Evolutionary conservation across 805 yeast species (phyloP).

Genomic region (Metschnikowia aberdeeniae): DNA sequence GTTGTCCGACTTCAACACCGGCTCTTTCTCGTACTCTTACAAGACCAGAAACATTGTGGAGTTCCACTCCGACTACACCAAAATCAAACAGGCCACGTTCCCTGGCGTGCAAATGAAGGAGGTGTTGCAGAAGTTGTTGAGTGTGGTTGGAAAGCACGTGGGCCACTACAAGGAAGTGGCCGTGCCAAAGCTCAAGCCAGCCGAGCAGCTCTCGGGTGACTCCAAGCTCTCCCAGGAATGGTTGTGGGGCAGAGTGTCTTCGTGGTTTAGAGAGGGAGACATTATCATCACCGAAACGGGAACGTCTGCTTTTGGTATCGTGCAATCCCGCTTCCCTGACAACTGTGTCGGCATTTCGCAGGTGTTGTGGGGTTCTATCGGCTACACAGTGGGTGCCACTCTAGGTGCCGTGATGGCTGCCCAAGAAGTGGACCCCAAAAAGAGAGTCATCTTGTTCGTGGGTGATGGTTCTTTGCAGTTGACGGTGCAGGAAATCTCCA

Average conservation of each 20-base stretch:
- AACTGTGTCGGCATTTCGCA: slow-evolving; percentile 24
- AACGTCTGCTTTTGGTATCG: slow-evolving; percentile 27
- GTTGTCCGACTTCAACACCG: slow-evolving; percentile 86
- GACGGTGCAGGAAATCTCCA: slow-evolving; percentile 38
- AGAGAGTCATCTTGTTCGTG: slow-evolving; percentile 37
- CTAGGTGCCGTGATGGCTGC: slow-evolving; percentile 29
- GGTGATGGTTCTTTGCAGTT: slow-evolving; percentile 42
- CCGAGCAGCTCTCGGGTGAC: slow-evolving; percentile 39
- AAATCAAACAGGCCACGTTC: slow-evolving; percentile 65
- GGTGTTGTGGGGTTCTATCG: slow-evolving; percentile 28
- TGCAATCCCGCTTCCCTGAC: slow-evolving; percentile 24
- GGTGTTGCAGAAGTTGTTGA: slow-evolving; percentile 25
- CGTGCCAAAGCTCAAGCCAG: slow-evolving; percentile 50
- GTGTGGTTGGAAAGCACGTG: slow-evolving; percentile 36
- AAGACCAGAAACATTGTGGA: slow-evolving; percentile 71
- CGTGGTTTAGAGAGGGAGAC: slow-evolving; percentile 27
- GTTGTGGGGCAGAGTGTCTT: slow-evolving; percentile 23
- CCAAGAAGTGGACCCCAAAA: slow-evolving; percentile 22
- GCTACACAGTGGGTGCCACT: slow-evolving; percentile 27
- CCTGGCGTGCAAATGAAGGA: slow-evolving; percentile 70
- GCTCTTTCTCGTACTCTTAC: slow-evolving; percentile 75
- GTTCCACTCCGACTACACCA: slow-evolving; percentile 74
- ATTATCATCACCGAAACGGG: slow-evolving; percentile 27
- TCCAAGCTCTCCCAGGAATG: slow-evolving; percentile 22
- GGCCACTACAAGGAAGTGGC: slow-evolving; percentile 47